Percentiles rank a stretch among this genome's conserved stretches.
Conservation (phyloP, 441 rosid species). For the Macaranga tanarius region DNA sequence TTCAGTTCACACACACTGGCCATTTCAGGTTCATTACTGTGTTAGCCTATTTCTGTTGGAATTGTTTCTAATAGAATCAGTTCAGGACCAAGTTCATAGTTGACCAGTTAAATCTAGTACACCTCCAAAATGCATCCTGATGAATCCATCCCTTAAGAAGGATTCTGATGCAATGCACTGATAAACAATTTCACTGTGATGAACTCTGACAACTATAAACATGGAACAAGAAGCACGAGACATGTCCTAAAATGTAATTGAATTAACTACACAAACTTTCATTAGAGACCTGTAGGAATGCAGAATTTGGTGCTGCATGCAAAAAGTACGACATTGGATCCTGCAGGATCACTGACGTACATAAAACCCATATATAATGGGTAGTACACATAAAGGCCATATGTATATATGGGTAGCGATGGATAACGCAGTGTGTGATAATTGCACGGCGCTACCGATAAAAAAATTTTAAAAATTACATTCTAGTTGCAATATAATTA, state of each 20-base stretch:
- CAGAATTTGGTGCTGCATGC: conserved; percentile 1
- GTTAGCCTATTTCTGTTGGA: background rate
- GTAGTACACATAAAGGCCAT: no score
- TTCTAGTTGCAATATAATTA: no score
- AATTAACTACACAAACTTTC: background rate
- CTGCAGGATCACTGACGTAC: background rate
- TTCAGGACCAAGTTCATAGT: background rate
- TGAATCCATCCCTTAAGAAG: no score
- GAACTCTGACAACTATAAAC: background rate
- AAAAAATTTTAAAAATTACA: no score
- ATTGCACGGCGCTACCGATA: no score
- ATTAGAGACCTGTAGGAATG: background rate
- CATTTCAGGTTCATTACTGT: background rate
- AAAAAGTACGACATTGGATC: background rate
- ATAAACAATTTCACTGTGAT: background rate
- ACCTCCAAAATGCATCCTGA: no score
- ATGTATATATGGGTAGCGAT: no score
- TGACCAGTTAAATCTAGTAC: background rate
- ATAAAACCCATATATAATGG: background rate
- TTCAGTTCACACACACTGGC: conserved; percentile 2
- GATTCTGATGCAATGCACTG: background rate
- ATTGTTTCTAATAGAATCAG: background rate
- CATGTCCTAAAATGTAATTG: background rate
- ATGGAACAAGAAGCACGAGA: background rate
- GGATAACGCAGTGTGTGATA: no score